These are phyloP conservation scores for Calonectria pseudoreteaudii DNA, from an alignment of 2,329 filamentous ascomycete genomes.

Conservation along the genomic window DNA sequence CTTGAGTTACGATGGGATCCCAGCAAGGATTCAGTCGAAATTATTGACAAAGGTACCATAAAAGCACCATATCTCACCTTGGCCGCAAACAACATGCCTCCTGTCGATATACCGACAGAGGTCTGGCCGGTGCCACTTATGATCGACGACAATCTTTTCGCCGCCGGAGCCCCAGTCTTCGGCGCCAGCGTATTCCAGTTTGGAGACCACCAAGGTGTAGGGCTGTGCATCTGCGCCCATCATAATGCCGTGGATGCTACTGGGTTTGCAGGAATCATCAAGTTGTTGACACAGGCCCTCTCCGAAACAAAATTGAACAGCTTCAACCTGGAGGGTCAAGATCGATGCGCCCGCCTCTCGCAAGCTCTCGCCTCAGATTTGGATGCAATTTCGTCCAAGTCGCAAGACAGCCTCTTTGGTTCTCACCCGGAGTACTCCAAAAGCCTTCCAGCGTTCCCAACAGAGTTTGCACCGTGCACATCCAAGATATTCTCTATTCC, in stretches of 20 bases:
- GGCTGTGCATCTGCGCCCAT: constrained; percentile 18
- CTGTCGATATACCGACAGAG: neutral
- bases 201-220: constrained; percentile 5
- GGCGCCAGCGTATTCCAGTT: constrained; percentile 8
- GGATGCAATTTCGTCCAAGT: neutral
- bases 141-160: neutral
- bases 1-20: constrained; percentile 12
- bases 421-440: constrained; percentile 19
- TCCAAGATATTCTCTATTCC: constrained; percentile 23
- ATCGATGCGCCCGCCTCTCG: neutral
- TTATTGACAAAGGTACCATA: constrained; percentile 1
- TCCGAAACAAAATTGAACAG: neutral
- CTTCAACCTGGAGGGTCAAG: neutral
- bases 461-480: constrained; percentile 11
- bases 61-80: neutral
- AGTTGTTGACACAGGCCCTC: neutral
- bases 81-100: constrained; percentile 2
- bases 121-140: neutral
- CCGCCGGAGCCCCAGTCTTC: neutral
- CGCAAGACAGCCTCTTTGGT: neutral
- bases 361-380: neutral
- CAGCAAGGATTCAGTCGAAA: neutral
- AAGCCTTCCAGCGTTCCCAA: neutral
- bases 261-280: constrained; percentile 14
- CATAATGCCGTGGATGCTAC: constrained; percentile 16